Base-by-base conservation (phyloP, 768 basidiomycete genomes). In the Lactarius pseudohatsudake region DNA sequence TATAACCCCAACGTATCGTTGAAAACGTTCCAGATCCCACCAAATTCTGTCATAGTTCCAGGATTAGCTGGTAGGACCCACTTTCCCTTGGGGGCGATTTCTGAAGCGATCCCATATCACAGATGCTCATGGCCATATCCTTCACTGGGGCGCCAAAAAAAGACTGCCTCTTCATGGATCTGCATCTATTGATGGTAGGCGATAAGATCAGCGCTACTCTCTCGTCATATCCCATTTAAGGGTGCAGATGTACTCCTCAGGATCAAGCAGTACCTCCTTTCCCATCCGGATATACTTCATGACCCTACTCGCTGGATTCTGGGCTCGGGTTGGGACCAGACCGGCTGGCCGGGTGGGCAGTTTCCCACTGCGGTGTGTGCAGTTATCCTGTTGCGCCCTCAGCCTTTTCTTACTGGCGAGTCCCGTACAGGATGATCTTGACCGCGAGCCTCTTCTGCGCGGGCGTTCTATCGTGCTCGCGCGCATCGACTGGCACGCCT, bases 261-360 rank as follows among this genome's bases (percentile, higher is more conserved):
- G 1, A 77, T 94, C 40, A 86, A 86, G 64, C 69, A 75, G 1
- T 88, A 89, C 68, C 82, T 94, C 63, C 72, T 78, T 4, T 75
- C 80, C 0, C 84, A 86, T 61, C 85, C 89, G 0, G 85, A 86
- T 45, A 74, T 89, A 7, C 74, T 78, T 1, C 73, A 81, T 3
- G 82, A 91, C 72, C 79, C 77, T 3, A 77, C 81, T 3, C 77
- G 73, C 6, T 97, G 93, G 92, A 84, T 97, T 50, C 80, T 87
- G 70, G 95, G 94, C 13, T 84, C 90, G 79, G 96, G 96, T 5
- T 98, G 96, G 95, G 92, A 98, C 72, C 94, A 98, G 76, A 96
- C 90, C 1, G 81, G 83, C 64, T 93, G 91, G 91, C 69, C 81
- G 8, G 65, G 67, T 13, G 67, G 67, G 50, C 41, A 57, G 28